phyloP scores from a whole-genome alignment of 2,329 filamentous ascomycete species.

The Fusarium sp. region DNA sequence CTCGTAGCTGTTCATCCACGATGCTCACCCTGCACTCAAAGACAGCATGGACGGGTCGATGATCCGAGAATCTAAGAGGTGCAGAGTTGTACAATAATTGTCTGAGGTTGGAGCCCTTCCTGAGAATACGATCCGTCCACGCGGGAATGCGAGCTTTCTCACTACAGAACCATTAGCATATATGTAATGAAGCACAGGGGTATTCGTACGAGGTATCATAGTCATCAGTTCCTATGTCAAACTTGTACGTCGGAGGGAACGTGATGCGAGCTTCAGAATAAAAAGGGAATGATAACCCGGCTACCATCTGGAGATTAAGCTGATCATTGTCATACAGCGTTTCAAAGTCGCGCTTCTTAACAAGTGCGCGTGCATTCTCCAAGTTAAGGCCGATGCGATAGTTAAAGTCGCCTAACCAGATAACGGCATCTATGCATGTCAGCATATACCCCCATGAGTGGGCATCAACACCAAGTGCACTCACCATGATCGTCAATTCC shows the following conservation, averaged over 20 bases:
- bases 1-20: slow-evolving; percentile 79
- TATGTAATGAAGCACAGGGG: background rate
- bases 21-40: slow-evolving; percentile 88
- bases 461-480: background rate
- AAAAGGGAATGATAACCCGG: slow-evolving; percentile 86
- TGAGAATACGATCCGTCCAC: slow-evolving; percentile 94
- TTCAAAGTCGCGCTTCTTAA: slow-evolving; percentile 78
- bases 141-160: slow-evolving; percentile 96
- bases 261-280: slow-evolving; percentile 91
- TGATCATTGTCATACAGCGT: slow-evolving; percentile 92
- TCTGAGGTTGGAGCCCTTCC: slow-evolving; percentile 84
- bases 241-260: slow-evolving; percentile 96
- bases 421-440: slow-evolving; percentile 69
- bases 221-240: slow-evolving; percentile 84
- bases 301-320: slow-evolving; percentile 96
- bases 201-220: slow-evolving; percentile 86
- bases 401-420: slow-evolving; percentile 98
- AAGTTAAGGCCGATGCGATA: slow-evolving; percentile 90
- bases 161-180: slow-evolving; percentile 53
- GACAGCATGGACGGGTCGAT: slow-evolving; percentile 91
- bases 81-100: slow-evolving; percentile 87
- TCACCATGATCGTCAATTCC: slow-evolving; percentile 89
- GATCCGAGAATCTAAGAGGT: slow-evolving; percentile 89
- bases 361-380: slow-evolving; percentile 79
- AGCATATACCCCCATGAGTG: slow-evolving; percentile 33